Base-by-base conservation (phyloP, 2,329 filamentous ascomycete species). In the Pseudovirgaria hyperparasitica region DNA sequence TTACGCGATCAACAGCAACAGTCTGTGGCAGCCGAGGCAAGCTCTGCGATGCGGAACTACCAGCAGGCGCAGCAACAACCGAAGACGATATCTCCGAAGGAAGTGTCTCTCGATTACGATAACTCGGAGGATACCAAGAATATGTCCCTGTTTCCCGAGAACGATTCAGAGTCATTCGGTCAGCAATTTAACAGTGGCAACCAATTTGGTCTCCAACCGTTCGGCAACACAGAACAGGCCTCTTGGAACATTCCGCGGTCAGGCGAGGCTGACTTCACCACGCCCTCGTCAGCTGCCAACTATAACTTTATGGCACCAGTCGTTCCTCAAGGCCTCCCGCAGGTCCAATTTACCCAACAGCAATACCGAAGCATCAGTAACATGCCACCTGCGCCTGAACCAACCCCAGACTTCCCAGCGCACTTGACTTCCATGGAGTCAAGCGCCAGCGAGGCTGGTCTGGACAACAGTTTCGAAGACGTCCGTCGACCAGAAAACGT, bases 51-150 rank as follows among this genome's bases (percentile, higher is more conserved):
- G 36, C 39, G 54, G 16, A 51, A 50, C 25, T 46, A 55, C 25
- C 46, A 52, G 25, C 41, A 35, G 27, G 50, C 65, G 14, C 51
- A 56, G 33, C 43, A 58, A 22, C 40, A 55, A n/a, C 66, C 72
- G 2, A 82, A 82, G 54, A 93, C 87, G 0, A 93, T 98, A 24
- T 96, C 87, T 2, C 90, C 87, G 14, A 92, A 92, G 57, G 87
- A 96, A 44, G 82, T 86, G 2, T 58, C 92, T 33, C 58, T 94
- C 26, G 86, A 94, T 33, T 93, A 86, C 48, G 71, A 77, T 34
- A 82, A 90, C 20, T 55, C 63, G 0, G 80, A 86, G 3, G 74
- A 77, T 11, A 76, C 78, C 25, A 58, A 69, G 4, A 72, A 72
- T 32, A 72, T 79, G 41, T 74, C 82, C 9, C 58, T 93, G 12